Percentiles rank a stretch among this genome's conserved stretches.
Conservation (phyloP, 2,329 filamentous ascomycete species). For the Periglandula ipomoeae region DNA sequence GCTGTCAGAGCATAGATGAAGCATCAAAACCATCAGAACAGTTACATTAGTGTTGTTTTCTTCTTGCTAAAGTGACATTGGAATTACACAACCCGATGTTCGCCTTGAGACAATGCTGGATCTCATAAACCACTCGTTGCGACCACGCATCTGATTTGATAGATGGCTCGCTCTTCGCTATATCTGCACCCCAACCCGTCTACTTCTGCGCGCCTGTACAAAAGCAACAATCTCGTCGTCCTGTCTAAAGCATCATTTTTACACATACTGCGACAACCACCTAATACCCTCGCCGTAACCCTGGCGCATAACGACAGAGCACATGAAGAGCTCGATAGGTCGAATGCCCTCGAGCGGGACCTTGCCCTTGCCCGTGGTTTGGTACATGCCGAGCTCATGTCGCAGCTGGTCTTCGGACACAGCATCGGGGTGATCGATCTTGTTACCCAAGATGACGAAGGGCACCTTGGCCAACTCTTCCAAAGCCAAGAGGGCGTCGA, state of each 20-base stretch:
- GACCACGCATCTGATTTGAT: background rate
- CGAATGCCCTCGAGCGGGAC: constrained; percentile 84
- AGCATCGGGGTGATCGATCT: constrained; percentile 96
- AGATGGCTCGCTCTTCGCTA: background rate
- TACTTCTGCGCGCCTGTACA: background rate
- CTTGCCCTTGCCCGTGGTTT: constrained; percentile 95
- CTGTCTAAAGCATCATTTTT: constrained; percentile 23
- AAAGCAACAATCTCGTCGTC: background rate
- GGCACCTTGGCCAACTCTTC: constrained; percentile 94
- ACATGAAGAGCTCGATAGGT: constrained; percentile 98
- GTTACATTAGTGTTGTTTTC: background rate
- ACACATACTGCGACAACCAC: constrained; percentile 90
- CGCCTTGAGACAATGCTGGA: constrained; percentile 26
- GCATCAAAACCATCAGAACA: background rate
- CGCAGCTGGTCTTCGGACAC: constrained; percentile 93
- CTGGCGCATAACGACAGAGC: constrained; percentile 96
- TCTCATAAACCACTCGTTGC: constrained; percentile 16
- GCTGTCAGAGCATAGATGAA: too few species aligned
- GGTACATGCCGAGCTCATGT: constrained; percentile 85
- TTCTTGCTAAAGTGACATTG: constrained; percentile 7
- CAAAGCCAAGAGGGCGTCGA: constrained; percentile 92
- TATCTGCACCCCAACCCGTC: background rate
- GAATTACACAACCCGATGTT: constrained; percentile 25
- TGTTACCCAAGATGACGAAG: constrained; percentile 95
- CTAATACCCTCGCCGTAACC: constrained; percentile 86